These are phyloP conservation scores for Raphanus hybrid DNA, from an alignment of 441 rosid species.

Conservation along the genomic window DNA sequence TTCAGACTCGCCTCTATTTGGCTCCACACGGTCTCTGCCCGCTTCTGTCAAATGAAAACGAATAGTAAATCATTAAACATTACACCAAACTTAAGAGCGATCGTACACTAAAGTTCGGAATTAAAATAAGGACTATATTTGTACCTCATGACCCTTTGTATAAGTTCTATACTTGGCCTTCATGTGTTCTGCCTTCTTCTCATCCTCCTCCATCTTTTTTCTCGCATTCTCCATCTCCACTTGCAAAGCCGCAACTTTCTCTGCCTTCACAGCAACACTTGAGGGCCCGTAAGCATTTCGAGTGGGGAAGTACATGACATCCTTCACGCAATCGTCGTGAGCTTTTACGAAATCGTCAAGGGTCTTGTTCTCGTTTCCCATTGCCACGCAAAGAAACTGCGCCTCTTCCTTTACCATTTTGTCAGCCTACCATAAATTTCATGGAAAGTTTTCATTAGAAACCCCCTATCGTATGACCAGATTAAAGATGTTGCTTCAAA, in stretches of 20 bases:
- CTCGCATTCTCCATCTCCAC: slow-evolving; percentile 78
- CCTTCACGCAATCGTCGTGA: slow-evolving; percentile 85
- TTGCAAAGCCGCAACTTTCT: slow-evolving; percentile 88
- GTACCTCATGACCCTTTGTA: slow-evolving; percentile 96
- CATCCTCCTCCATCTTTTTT: slow-evolving; percentile 79
- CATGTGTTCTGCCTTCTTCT: slow-evolving; percentile 82
- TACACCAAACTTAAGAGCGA: slow-evolving; percentile 5
- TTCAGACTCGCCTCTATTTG: slow-evolving; percentile 78
- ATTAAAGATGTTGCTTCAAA: slow-evolving; percentile 19
- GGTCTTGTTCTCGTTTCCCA: slow-evolving; percentile 89
- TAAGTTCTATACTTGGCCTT: slow-evolving; percentile 83
- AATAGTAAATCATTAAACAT: slow-evolving; percentile 14
- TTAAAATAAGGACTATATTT: slow-evolving; percentile 6
- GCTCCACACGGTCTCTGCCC: slow-evolving; percentile 76
- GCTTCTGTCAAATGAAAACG: slow-evolving; percentile 52
- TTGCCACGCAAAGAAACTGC: slow-evolving; percentile 70
- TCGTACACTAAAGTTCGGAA: background rate
- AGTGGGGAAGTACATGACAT: slow-evolving; percentile 96
- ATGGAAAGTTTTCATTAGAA: slow-evolving; percentile 18
- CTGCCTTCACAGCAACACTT: slow-evolving; percentile 91
- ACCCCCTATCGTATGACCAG: background rate
- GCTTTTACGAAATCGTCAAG: slow-evolving; percentile 90
- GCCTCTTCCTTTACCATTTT: slow-evolving; percentile 73
- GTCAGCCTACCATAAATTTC: slow-evolving; percentile 64
- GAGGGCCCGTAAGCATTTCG: slow-evolving; percentile 87